Evolutionary conservation across 306 rosid genomes (phyloP).

Genomic region (Sophora flavescens): DNA sequence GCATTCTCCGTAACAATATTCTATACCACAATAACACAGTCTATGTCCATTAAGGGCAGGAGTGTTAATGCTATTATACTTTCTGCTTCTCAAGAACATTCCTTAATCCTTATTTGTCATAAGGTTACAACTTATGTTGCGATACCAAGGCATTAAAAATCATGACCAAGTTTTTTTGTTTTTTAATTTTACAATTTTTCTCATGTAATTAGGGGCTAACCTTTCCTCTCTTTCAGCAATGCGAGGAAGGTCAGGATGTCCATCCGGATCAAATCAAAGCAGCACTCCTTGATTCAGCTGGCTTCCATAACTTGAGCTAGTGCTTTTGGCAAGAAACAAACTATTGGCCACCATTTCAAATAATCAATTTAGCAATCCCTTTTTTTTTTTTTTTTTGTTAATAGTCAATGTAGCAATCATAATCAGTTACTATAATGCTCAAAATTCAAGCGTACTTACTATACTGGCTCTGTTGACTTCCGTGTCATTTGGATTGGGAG

Average conservation of each 20-base stretch:
- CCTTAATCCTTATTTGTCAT: background rate
- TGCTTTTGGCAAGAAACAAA: slow-evolving; percentile 1
- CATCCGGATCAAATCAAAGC: slow-evolving; percentile 72
- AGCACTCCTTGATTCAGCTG: slow-evolving; percentile 70
- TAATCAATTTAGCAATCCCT: background rate
- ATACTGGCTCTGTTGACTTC: background rate
- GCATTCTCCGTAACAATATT: too few species aligned
- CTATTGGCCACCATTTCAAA: background rate
- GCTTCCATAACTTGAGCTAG: slow-evolving; percentile 57
- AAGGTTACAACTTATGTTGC: background rate
- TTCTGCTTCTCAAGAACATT: slow-evolving; percentile 20
- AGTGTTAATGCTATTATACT: slow-evolving; percentile 11
- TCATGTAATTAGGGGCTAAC: background rate
- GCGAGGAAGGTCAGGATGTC: slow-evolving; percentile 69
- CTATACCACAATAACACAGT: too few species aligned
- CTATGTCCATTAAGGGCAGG: background rate
- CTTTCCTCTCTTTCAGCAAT: slow-evolving; percentile 55
- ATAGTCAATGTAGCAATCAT: background rate
- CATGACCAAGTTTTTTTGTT: background rate
- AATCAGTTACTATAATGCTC: slow-evolving; percentile 11
- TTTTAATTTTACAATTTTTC: background rate
- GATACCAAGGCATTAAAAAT: background rate
- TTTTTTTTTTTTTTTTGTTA: too few species aligned
- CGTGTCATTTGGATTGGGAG: slow-evolving; percentile 3
- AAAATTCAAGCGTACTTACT: slow-evolving; percentile 8